Evolutionary conservation across 2,329 filamentous ascomycete species (phyloP).

Genomic region (Apiospora arundinis): DNA sequence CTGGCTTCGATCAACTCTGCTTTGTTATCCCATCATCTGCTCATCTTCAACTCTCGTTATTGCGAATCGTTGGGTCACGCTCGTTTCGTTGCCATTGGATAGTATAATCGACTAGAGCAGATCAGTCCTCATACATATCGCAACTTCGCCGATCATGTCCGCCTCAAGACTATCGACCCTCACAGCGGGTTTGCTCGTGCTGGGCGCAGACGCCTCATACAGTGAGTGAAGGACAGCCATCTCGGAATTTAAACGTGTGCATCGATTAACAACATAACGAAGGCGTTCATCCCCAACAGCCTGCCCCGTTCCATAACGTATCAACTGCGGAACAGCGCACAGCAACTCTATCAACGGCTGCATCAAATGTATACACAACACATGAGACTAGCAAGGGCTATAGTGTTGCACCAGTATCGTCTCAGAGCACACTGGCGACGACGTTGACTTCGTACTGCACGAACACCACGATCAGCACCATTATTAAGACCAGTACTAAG

Average conservation of each 20-base stretch:
- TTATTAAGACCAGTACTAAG: conserved; percentile 28
- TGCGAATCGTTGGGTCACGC: conserved; percentile 30
- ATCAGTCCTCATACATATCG: neutral
- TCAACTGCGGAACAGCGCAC: conserved; percentile 16
- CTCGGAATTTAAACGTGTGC: neutral
- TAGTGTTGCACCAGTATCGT: conserved; percentile 8
- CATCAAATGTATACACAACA: neutral
- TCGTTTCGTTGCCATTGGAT: conserved; percentile 31
- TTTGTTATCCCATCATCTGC: neutral
- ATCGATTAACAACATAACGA: conserved; percentile 24
- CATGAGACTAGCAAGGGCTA: conserved; percentile 23
- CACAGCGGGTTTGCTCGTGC: conserved; percentile 31
- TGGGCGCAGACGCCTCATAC: conserved; percentile 28
- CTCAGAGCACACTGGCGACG: neutral
- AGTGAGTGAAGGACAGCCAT: conserved; percentile 30
- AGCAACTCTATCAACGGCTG: neutral
- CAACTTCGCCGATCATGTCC: conserved; percentile 32
- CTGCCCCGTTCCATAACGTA: conserved; percentile 22
- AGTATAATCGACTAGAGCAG: conserved; percentile 20
- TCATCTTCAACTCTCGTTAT: conserved; percentile 22
- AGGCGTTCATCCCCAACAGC: conserved; percentile 26
- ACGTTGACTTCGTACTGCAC: conserved; percentile 24
- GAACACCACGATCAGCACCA: conserved; percentile 19
- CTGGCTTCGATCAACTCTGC: neutral
- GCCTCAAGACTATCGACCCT: conserved; percentile 27